Base-by-base conservation (phyloP, 805 yeast genomes). In the Ogataea glucozyma region DNA sequence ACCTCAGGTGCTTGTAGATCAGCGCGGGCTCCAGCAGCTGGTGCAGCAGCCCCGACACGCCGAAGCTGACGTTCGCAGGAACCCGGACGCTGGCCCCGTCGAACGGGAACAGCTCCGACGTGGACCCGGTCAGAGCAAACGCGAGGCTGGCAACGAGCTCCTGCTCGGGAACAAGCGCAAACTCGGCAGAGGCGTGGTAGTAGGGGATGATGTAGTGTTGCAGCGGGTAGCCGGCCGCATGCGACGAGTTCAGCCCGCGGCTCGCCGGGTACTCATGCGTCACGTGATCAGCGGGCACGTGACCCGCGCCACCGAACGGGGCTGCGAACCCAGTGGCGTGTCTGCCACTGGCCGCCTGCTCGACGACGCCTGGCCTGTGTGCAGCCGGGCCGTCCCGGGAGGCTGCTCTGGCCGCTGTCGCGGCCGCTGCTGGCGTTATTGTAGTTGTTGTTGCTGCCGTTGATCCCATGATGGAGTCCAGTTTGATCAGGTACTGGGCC, bases 11-110 rank as follows among this genome's bases (percentile, higher is more conserved):
- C 39, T 73, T 72, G 62, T 76, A 87, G 3, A 88, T 64, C 24
- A 89, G 62, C 0, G 87, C 91, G 1, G 88, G 84, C 60, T 89
- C 97, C 30, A 83, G 66, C 1, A 85, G 64, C 20, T 71, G 60
- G 43, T 73, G 78, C 23, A 87, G 60, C 20, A 80, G 53, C 0
- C 81, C 80, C 33, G 82, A 71, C 18, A 76, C 67, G 5, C 88
- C 76, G 46, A 73, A 75, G 19, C 81, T 76, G 12, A 84, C 61
- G 31, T 70, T 68, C 1, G 61, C 47, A 1, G 93, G 90, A 3
- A 85, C 56, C 5, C 49, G 57, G 17, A 67, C 54, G 6, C 67
- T 61, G 14, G 64, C 64, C 6, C 57, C 54, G 13, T 61, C 60
- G 43, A 79, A 70, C 1, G 78, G 71, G 37, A 83, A 71, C 44